These are phyloP conservation scores for Diddensiella santjacobensis DNA, from an alignment of 805 yeast genomes.

Conservation along the genomic window DNA sequence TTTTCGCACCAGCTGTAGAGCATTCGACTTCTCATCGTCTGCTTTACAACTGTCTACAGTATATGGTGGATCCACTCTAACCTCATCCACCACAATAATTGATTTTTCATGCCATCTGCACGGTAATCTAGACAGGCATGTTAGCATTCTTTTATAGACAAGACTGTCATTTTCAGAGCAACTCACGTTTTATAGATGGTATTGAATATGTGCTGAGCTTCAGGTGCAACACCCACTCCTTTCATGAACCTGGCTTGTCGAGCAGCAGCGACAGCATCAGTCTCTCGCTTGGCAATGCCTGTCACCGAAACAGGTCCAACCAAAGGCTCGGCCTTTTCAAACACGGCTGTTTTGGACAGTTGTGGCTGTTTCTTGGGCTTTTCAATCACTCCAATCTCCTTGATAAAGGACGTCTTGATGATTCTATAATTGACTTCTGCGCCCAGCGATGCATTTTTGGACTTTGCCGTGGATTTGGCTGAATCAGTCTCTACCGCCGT, in stretches of 20 bases:
- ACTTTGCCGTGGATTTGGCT: not conserved
- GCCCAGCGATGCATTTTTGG: not conserved
- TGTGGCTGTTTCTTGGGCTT: constrained; percentile 32
- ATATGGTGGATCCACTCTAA: constrained; percentile 45
- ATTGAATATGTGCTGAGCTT: constrained; percentile 45
- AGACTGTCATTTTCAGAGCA: not conserved
- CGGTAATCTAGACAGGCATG: constrained; percentile 32
- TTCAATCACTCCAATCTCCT: constrained; percentile 45
- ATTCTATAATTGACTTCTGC: constrained; percentile 40
- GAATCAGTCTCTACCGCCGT: not conserved
- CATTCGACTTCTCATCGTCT: constrained; percentile 31
- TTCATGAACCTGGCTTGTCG: constrained; percentile 26
- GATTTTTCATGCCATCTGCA: constrained; percentile 43
- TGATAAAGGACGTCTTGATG: constrained; percentile 56
- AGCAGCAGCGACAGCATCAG: constrained; percentile 28
- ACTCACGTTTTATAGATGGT: constrained; percentile 39
- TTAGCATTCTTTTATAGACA: constrained; percentile 15
- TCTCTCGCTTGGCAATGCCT: constrained; percentile 28
- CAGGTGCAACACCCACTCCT: constrained; percentile 37
- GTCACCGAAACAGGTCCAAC: constrained; percentile 35
- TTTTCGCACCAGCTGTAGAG: constrained; percentile 42
- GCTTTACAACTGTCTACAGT: constrained; percentile 31
- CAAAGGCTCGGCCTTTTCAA: constrained; percentile 33
- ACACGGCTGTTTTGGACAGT: constrained; percentile 19
- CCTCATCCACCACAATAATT: constrained; percentile 46